Conservation (phyloP, 257 asterid species). For the Haberlea rhodopensis region DNA sequence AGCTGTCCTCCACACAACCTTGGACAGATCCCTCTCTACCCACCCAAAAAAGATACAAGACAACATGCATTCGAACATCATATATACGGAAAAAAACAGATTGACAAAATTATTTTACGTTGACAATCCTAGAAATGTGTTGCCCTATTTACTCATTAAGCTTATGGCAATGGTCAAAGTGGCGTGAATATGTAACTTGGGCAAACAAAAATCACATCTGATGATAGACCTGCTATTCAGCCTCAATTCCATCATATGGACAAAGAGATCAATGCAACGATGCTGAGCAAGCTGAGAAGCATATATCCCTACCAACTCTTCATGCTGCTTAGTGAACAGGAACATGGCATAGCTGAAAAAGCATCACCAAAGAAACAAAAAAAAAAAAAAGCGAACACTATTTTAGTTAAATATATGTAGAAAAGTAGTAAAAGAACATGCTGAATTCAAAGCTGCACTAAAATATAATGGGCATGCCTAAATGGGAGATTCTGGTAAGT, state of each 20-base stretch:
- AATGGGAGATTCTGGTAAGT: not conserved
- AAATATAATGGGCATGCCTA: not conserved
- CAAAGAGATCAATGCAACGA: slow-evolving; percentile 95
- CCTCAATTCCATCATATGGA: slow-evolving; percentile 98
- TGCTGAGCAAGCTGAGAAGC: slow-evolving; percentile 95
- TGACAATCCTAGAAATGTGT: slow-evolving; percentile 10
- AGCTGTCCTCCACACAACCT: not conserved
- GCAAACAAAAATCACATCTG: slow-evolving; percentile 4
- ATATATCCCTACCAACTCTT: slow-evolving; percentile 91
- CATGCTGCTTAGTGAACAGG: slow-evolving; percentile 84
- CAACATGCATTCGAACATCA: not conserved
- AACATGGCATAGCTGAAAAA: slow-evolving; percentile 87
- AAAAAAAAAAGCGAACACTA: slow-evolving; percentile 3
- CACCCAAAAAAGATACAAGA: not conserved
- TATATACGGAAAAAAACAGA: not conserved
- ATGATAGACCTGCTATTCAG: slow-evolving; percentile 83
- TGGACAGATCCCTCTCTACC: not conserved
- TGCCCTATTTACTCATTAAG: slow-evolving; percentile 17
- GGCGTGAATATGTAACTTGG: slow-evolving; percentile 12
- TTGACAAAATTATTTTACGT: not conserved
- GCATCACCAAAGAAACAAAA: slow-evolving; percentile 14
- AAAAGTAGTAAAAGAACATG: not conserved
- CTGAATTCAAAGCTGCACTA: not conserved
- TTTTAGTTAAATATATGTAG: too few species aligned
- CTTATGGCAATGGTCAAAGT: not conserved